These are phyloP conservation scores for Nicotiana tabacum DNA, from an alignment of 257 asterid species.

Conservation along the genomic window DNA sequence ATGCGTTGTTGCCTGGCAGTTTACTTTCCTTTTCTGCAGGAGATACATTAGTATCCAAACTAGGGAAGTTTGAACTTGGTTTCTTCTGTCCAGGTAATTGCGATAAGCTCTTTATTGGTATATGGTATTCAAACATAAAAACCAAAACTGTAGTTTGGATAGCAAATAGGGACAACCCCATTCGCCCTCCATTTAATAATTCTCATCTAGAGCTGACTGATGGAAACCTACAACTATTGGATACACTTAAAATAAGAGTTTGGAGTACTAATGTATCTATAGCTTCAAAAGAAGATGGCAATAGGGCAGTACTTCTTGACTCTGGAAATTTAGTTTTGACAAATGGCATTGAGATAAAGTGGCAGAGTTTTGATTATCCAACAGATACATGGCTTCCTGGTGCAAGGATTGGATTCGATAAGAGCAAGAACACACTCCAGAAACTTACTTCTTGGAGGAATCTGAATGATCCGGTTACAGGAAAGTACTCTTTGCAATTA, in stretches of 20 bases:
- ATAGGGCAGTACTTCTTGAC: constrained; percentile 11
- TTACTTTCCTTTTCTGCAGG: background rate
- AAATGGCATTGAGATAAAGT: background rate
- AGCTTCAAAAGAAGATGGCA: background rate
- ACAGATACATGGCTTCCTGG: constrained; percentile 18
- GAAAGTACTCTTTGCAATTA: background rate
- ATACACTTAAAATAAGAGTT: background rate
- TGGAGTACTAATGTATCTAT: background rate
- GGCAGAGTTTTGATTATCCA: constrained; percentile 21
- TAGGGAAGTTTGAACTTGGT: constrained; percentile 21
- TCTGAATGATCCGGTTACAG: background rate
- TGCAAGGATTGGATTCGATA: background rate
- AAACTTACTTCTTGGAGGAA: constrained; percentile 14
- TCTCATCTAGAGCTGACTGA: background rate
- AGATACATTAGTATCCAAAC: constrained; percentile 4
- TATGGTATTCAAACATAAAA: constrained; percentile 36
- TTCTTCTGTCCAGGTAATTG: constrained; percentile 24
- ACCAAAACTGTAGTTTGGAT: constrained; percentile 34
- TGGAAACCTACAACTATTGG: constrained; percentile 4
- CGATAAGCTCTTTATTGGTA: constrained; percentile 24
- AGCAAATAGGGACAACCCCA: constrained; percentile 29
- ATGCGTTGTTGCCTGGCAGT: background rate
- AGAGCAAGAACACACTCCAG: background rate
- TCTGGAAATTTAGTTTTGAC: constrained; percentile 14
- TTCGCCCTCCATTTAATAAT: background rate